phyloP scores from a whole-genome alignment of 2,329 filamentous ascomycete species.

The Fusarium keratoplasticum region DNA sequence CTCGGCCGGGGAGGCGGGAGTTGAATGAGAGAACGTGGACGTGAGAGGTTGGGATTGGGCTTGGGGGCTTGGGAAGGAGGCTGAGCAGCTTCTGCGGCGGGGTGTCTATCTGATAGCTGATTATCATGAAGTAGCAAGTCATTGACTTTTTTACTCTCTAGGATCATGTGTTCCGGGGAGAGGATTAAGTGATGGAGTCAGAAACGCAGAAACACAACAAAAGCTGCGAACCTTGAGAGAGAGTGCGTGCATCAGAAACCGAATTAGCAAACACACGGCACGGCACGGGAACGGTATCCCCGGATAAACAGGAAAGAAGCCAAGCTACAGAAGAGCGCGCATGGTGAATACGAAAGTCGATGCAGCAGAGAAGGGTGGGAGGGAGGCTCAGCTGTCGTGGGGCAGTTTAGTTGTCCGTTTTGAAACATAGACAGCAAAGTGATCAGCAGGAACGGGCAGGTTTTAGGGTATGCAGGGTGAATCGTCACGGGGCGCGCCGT shows the following conservation, averaged over 20 bases:
- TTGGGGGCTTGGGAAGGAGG: background rate
- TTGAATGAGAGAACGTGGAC: background rate
- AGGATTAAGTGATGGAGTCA: background rate
- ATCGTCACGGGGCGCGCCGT: background rate
- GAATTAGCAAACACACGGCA: background rate
- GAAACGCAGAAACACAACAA: conserved; percentile 9
- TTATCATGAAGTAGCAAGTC: background rate
- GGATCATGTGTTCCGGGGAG: background rate
- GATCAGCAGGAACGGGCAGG: conserved; percentile 3
- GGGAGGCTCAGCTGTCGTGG: conserved; percentile 24
- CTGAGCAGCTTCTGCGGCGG: background rate
- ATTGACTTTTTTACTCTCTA: background rate
- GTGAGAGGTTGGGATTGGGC: background rate
- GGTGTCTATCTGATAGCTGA: background rate
- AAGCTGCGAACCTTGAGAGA: background rate
- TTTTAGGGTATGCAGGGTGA: background rate
- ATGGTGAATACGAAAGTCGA: conserved; percentile 30
- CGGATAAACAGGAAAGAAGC: background rate
- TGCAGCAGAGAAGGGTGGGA: conserved; percentile 34
- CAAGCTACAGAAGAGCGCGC: conserved; percentile 10
- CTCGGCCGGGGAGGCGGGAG: conserved; percentile 6
- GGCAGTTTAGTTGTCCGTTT: background rate
- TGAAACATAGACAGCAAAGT: conserved; percentile 15
- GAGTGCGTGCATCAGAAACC: background rate
- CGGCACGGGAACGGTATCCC: background rate